These are phyloP conservation scores for Inga oerstediana DNA, from an alignment of 306 rosid species.

Conservation along the genomic window DNA sequence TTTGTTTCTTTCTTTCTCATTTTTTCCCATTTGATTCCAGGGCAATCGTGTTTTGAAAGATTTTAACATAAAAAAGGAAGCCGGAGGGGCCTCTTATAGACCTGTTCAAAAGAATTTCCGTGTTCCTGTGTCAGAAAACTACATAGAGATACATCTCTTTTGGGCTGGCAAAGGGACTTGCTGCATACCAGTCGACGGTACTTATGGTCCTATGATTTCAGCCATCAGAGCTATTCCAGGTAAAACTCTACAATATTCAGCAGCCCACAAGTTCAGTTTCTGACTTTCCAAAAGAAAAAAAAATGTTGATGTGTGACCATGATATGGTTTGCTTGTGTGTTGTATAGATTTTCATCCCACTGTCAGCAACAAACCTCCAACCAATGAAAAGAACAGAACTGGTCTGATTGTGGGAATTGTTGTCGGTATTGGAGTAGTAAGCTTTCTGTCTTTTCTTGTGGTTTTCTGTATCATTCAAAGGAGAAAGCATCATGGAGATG, in stretches of 20 bases:
- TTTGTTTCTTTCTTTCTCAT: neutral
- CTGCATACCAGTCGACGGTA: slow-evolving; percentile 62
- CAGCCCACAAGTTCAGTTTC: slow-evolving; percentile 12
- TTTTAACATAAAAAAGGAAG: slow-evolving; percentile 70
- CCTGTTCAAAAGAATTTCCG: slow-evolving; percentile 43
- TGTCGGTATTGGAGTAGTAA: slow-evolving; percentile 60
- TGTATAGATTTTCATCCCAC: slow-evolving; percentile 62
- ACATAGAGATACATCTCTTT: slow-evolving; percentile 76
- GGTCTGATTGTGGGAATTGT: slow-evolving; percentile 64
- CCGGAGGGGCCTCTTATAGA: slow-evolving; percentile 52
- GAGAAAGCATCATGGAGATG: slow-evolving; percentile 42
- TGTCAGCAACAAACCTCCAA: slow-evolving; percentile 58
- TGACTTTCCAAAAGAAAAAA: neutral
- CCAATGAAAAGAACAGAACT: slow-evolving; percentile 44
- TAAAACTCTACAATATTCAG: slow-evolving; percentile 26
- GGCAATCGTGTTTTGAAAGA: slow-evolving; percentile 58
- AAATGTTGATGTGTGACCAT: neutral
- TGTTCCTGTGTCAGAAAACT: slow-evolving; percentile 59
- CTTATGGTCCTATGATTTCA: slow-evolving; percentile 77
- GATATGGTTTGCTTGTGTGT: slow-evolving; percentile 23
- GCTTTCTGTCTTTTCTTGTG: slow-evolving; percentile 39
- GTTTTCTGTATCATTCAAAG: slow-evolving; percentile 42
- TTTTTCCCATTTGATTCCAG: slow-evolving; percentile 33
- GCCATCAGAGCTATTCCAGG: slow-evolving; percentile 81
- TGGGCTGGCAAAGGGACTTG: slow-evolving; percentile 96